phyloP scores from a whole-genome alignment of 306 rosid genomes.

The Pachyrhizus erosus region DNA sequence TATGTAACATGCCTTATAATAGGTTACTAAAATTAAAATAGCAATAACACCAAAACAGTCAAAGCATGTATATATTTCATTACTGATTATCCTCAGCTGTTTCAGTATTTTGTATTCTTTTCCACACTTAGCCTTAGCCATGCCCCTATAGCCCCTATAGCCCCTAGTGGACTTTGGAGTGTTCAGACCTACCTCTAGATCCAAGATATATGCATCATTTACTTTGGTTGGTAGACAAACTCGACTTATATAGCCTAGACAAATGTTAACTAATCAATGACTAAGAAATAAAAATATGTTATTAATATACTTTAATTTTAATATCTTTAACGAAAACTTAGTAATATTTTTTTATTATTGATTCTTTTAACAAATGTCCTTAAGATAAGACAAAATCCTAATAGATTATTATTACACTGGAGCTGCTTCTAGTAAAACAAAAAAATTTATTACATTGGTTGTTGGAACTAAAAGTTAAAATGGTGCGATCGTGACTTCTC shows the following conservation, averaged over 20 bases:
- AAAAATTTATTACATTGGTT: too few relatives aligned
- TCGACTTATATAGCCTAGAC: not conserved
- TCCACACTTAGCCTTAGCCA: not conserved
- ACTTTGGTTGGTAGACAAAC: not conserved
- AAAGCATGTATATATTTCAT: not conserved
- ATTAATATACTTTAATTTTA: too few relatives aligned
- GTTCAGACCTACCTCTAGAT: not conserved
- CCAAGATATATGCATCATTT: not conserved
- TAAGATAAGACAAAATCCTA: too few relatives aligned
- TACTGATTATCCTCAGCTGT: not conserved
- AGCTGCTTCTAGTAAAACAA: too few relatives aligned
- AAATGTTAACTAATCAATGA: not conserved
- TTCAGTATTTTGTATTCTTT: not conserved
- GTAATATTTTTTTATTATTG: not conserved
- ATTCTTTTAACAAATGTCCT: not conserved
- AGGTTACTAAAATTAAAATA: not conserved
- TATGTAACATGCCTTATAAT: slow-evolving; percentile 31
- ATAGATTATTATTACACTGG: too few relatives aligned
- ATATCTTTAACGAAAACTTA: not conserved
- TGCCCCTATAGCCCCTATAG: slow-evolving; percentile 23
- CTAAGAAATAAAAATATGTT: not conserved
- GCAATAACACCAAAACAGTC: not conserved
- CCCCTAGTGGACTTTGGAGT: not conserved
- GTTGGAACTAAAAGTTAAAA: too few relatives aligned
- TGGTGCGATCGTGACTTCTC: too few relatives aligned